A percentile compares a stretch with the other conserved stretches of the same genome.
These are phyloP conservation scores for Nothophoma quercina DNA, from an alignment of 2,329 filamentous ascomycete genomes.

Conservation along the genomic window DNA sequence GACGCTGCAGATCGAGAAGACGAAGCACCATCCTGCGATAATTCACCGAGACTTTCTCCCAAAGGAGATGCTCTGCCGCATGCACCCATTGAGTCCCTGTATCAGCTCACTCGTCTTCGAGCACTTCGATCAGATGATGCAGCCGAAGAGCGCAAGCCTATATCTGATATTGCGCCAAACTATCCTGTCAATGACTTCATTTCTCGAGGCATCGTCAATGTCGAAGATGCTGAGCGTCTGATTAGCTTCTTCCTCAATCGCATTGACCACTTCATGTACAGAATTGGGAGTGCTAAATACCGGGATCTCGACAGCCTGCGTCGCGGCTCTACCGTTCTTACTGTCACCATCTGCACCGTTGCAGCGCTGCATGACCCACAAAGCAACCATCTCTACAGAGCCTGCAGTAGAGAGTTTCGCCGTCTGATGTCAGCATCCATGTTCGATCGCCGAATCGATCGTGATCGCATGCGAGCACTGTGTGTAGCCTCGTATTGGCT, in stretches of 20 bases:
- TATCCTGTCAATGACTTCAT: conserved; percentile 56
- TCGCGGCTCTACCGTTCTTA: conserved; percentile 62
- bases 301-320: conserved; percentile 57
- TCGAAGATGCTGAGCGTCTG: conserved; percentile 53
- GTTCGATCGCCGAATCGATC: conserved; percentile 64
- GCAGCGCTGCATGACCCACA: conserved; percentile 66
- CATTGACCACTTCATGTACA: conserved; percentile 59
- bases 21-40: conserved; percentile 40
- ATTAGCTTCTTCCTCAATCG: conserved; percentile 53
- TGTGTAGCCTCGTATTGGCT: conserved; percentile 70
- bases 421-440: conserved; percentile 64
- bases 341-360: conserved; percentile 64
- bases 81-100: conserved; percentile 57
- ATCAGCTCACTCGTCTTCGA: conserved; percentile 56
- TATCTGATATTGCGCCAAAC: conserved; percentile 7
- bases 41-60: conserved; percentile 40
- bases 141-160: conserved; percentile 45
- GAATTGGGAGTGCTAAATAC: conserved; percentile 55
- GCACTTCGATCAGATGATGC: conserved; percentile 49
- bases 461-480: conserved; percentile 66
- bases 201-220: conserved; percentile 56
- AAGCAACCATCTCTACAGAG: conserved; percentile 59
- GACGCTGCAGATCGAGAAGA: conserved; percentile 50
- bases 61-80: conserved; percentile 37
- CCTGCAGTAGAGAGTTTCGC: conserved; percentile 66